A percentile compares a stretch with the other conserved stretches of the same genome.
These are phyloP conservation scores for Bassia scoparia DNA, from an alignment of 148 eudicot genomes.

Conservation along the genomic window DNA sequence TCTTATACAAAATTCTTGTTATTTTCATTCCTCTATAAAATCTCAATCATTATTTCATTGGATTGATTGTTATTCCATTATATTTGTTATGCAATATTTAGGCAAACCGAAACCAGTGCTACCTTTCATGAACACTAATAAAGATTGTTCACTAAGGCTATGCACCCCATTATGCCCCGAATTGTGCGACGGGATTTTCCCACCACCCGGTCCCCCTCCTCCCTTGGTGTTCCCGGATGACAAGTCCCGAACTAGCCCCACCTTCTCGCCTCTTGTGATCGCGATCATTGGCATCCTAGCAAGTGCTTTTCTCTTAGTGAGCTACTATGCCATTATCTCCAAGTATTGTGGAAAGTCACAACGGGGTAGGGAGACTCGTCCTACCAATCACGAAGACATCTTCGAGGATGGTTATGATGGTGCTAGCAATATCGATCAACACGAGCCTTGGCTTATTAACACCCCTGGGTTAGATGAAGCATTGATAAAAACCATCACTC, in stretches of 20 bases:
- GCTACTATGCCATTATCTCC: constrained; percentile 72
- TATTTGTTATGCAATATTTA: constrained; percentile 38
- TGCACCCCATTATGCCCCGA: constrained; percentile 69
- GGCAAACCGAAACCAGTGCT: constrained; percentile 52
- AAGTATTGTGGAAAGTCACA: constrained; percentile 47
- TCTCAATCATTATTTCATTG: neutral
- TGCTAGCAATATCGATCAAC: constrained; percentile 19
- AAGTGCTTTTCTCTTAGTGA: constrained; percentile 69
- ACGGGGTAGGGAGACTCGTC: constrained; percentile 21
- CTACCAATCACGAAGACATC: constrained; percentile 22
- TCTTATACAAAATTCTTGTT: neutral
- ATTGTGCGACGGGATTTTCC: constrained; percentile 58
- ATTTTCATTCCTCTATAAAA: neutral
- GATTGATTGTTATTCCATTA: too few relatives aligned
- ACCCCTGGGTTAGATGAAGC: constrained; percentile 59
- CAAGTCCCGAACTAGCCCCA: constrained; percentile 27
- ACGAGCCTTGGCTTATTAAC: constrained; percentile 54
- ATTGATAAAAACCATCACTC: constrained; percentile 52
- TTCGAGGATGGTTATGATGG: constrained; percentile 25
- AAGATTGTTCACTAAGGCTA: constrained; percentile 63
- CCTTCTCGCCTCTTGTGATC: constrained; percentile 76
- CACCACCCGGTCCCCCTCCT: constrained; percentile 77
- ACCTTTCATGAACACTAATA: constrained; percentile 52
- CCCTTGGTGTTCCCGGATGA: constrained; percentile 36
- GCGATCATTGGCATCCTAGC: constrained; percentile 67